Evolutionary conservation across 106 monocot genomes (phyloP).

Genomic region (Hemerocallis citrina): DNA sequence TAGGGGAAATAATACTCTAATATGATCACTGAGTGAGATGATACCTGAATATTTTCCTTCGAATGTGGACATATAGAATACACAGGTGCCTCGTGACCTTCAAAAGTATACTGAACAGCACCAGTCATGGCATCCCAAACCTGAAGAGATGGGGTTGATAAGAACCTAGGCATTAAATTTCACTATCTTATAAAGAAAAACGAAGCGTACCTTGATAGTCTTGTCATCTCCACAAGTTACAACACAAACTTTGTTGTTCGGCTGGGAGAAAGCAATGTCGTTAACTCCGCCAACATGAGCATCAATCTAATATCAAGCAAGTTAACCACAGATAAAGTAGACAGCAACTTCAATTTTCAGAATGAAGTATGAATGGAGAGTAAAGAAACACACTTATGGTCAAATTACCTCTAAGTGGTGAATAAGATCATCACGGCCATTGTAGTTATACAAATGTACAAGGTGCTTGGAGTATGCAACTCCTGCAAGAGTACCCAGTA

Average conservation of each 20-base stretch:
- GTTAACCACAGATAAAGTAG: neutral
- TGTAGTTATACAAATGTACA: conserved; percentile 35
- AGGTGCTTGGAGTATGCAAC: conserved; percentile 40
- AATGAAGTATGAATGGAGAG: neutral
- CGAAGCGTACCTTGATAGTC: conserved; percentile 41
- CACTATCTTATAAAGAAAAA: neutral
- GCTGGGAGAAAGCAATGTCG: conserved; percentile 70
- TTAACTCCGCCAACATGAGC: conserved; percentile 73
- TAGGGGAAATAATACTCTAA: neutral
- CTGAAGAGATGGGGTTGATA: conserved; percentile 8
- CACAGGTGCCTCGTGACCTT: conserved; percentile 39
- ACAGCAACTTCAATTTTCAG: neutral
- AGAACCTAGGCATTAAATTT: neutral
- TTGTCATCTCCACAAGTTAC: conserved; percentile 81
- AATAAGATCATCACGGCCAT: conserved; percentile 21
- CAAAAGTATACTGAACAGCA: conserved; percentile 11
- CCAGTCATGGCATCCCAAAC: conserved; percentile 33
- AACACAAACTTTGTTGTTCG: conserved; percentile 47
- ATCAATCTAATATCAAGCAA: conserved; percentile 38
- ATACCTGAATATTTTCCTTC: conserved; percentile 29
- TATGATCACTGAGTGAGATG: neutral
- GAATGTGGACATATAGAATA: conserved; percentile 35
- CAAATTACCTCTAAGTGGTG: conserved; percentile 31
- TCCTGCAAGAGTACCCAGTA: conserved; percentile 2
- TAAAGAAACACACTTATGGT: neutral